A percentile compares a stretch with the other conserved stretches of the same genome.
phyloP scores from a whole-genome alignment of 2,329 filamentous ascomycete species.

The Zasmidium cellare region DNA sequence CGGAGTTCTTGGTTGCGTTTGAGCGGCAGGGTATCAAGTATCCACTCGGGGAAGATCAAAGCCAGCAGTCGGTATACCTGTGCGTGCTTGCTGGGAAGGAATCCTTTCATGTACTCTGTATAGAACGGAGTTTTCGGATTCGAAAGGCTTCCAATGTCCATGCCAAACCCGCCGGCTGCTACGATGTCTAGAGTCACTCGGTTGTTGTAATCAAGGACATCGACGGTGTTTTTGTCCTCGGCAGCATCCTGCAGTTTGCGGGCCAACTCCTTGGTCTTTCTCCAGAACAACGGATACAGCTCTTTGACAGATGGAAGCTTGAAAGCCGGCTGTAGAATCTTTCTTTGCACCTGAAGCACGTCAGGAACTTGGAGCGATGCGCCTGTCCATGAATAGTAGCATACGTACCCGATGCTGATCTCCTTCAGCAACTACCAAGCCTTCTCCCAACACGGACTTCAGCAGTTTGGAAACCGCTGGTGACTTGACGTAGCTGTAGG shows the following conservation, averaged over 20 bases:
- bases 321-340: conserved; percentile 49
- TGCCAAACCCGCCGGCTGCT: conserved; percentile 67
- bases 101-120: no score
- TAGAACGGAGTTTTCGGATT: not conserved
- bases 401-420: conserved; percentile 2
- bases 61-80: not conserved
- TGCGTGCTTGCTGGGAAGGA: no score
- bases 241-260: conserved; percentile 28
- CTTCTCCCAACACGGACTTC: conserved; percentile 11
- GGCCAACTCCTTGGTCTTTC: conserved; percentile 17
- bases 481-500: conserved; percentile 9
- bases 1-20: not conserved
- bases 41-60: not conserved
- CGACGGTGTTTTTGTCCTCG: conserved; percentile 31
- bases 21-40: not conserved
- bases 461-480: conserved; percentile 3
- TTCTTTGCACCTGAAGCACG: conserved; percentile 36
- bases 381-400: no score
- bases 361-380: no score
- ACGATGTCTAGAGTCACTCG: conserved; percentile 61
- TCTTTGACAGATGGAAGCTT: conserved; percentile 52
- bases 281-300: conserved; percentile 38
- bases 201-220: conserved; percentile 46
- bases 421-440: conserved; percentile 14
- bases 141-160: conserved; percentile 20